Evolutionary conservation across 2,329 filamentous ascomycete genomes (phyloP), one percentile per base, ranked within the genome.

Genomic region (Fusarium tupiense): DNA sequence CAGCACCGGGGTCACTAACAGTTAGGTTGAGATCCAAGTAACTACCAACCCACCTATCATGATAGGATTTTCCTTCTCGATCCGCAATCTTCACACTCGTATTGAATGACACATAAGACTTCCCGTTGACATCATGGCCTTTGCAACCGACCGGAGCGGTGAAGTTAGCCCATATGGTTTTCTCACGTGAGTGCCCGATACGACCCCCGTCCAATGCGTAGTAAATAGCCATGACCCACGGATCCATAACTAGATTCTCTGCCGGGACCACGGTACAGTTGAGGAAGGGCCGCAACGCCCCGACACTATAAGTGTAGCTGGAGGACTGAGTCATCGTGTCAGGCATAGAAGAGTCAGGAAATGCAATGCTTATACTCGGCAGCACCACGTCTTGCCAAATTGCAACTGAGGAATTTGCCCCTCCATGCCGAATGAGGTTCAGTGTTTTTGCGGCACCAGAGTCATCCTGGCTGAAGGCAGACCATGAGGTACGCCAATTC

Each of bases 311-410:
- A 13, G 20, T 40, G 31, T 60, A 60, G 57, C 37, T 49, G 20
- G 33, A 29, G 2, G 57, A 31, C 8, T 47, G 43, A 31, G 14
- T 3, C 7, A 4, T 4, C 0, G 20, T n/a, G 5, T n/a, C 20
- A 0, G 3, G 26, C 14, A 17, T n/a, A 31, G 46, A 31, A n/a
- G 10, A 10, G 7, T 17, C 20, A 17, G 14, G 46, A 29, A 22
- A 29, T 31, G 20, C 14, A 31, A 49, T 0, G 20, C 20, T n/a
- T 0, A 4, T n/a, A 17, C 46, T n/a, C 0, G 46, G 46, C 0
- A 49, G 3, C 5, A 49, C 26, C 1, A 49, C 14, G 5, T 49
- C 46, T 1, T 47, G 44, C 44, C 44, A 47, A 29, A 47, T 47
- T 29, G 24, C 24, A 16, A 16, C 44, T 16, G 44, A 47, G 24